A percentile compares a stretch with the other conserved stretches of the same genome.
These are phyloP conservation scores for Cadophora luteo-olivacea DNA, from an alignment of 2,329 filamentous ascomycete genomes.

Conservation along the genomic window DNA sequence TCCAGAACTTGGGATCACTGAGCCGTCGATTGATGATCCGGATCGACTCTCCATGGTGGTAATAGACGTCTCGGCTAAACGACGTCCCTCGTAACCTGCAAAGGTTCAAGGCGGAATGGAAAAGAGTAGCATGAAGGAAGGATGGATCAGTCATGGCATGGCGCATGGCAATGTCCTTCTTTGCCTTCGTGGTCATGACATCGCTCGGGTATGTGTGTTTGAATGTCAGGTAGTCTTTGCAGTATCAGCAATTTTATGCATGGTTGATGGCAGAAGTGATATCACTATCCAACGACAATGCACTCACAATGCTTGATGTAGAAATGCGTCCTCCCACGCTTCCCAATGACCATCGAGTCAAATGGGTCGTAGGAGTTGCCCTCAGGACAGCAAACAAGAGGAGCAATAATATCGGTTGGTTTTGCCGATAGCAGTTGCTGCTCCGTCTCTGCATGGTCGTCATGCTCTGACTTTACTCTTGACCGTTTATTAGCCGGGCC, in stretches of 20 bases:
- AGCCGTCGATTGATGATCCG: constrained; percentile 20
- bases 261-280: neutral
- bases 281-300: neutral
- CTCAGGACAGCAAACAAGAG: constrained; percentile 9
- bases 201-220: constrained; percentile 18
- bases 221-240: constrained; percentile 16
- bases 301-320: constrained; percentile 22
- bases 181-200: constrained; percentile 5
- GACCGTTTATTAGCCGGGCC: neutral
- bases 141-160: constrained; percentile 25
- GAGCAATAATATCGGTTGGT: neutral
- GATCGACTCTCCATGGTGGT: constrained; percentile 23
- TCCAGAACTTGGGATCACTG: neutral
- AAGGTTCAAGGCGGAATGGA: constrained; percentile 26
- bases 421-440: neutral
- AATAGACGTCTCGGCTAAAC: constrained; percentile 18
- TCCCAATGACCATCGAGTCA: constrained; percentile 8
- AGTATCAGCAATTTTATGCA: neutral
- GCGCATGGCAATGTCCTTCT: constrained; percentile 24
- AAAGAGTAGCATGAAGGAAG: constrained; percentile 25
- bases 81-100: constrained; percentile 5
- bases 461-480: neutral
- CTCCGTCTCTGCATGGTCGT: neutral
- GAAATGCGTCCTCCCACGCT: constrained; percentile 13
- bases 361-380: constrained; percentile 16